These are phyloP conservation scores for Hypoxylon sp. DNA, from an alignment of 2,329 filamentous ascomycete species.

Conservation along the genomic window DNA sequence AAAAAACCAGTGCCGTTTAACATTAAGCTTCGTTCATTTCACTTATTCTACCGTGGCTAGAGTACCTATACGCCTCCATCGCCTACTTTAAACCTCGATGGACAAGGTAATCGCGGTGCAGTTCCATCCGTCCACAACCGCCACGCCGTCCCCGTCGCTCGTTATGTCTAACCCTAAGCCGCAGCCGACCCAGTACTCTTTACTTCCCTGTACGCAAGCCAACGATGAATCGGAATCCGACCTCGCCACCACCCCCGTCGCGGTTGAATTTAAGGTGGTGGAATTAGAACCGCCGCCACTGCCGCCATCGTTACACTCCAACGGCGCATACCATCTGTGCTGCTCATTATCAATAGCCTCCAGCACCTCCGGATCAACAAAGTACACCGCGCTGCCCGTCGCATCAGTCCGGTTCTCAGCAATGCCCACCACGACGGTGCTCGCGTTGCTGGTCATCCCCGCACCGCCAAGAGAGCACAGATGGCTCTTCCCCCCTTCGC, in stretches of 20 bases:
- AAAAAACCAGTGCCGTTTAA: not conserved
- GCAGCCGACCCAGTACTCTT: constrained; percentile 52
- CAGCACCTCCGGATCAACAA: constrained; percentile 46
- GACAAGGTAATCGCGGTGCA: constrained; percentile 46
- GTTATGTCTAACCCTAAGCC: constrained; percentile 52
- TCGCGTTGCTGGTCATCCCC: constrained; percentile 43
- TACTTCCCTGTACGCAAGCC: constrained; percentile 44
- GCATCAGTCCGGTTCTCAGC: constrained; percentile 44
- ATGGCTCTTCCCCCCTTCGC: constrained; percentile 37
- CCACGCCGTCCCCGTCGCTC: constrained; percentile 45
- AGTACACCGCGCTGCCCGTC: constrained; percentile 49
- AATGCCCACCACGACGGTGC: constrained; percentile 45
- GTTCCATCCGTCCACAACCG: constrained; percentile 50
- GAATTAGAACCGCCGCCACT: not conserved
- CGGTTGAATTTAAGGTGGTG: constrained; percentile 11
- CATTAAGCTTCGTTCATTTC: not conserved
- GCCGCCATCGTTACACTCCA: constrained; percentile 42
- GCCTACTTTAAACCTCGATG: constrained; percentile 21
- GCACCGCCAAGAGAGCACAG: constrained; percentile 49
- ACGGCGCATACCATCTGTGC: constrained; percentile 46
- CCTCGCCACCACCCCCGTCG: not conserved
- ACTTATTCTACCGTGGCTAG: not conserved
- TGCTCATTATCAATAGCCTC: constrained; percentile 40
- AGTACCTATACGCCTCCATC: not conserved
- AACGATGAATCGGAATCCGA: constrained; percentile 31